Evolutionary conservation across 805 yeast species (phyloP).

Genomic region (Nakazawaea populi): DNA sequence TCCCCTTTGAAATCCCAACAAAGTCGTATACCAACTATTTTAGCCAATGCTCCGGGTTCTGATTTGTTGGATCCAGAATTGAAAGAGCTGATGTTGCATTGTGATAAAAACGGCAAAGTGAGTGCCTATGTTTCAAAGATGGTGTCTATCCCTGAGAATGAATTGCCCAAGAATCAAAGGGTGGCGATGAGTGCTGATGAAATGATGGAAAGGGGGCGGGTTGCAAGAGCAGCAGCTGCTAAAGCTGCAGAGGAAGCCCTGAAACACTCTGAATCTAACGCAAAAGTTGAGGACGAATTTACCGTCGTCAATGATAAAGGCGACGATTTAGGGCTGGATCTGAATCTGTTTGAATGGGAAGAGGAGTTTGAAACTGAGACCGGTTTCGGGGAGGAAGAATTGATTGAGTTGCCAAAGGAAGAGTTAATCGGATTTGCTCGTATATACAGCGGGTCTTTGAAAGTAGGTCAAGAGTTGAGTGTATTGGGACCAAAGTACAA

Average conservation of each 20-base stretch:
- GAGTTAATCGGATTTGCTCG: slow-evolving; percentile 84
- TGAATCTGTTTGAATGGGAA: slow-evolving; percentile 40
- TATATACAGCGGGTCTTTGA: slow-evolving; percentile 77
- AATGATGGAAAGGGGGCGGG: slow-evolving; percentile 53
- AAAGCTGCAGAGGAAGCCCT: slow-evolving; percentile 54
- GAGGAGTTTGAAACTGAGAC: slow-evolving; percentile 47
- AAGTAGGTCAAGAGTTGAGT: slow-evolving; percentile 66
- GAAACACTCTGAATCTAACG: slow-evolving; percentile 22
- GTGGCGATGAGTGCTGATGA: slow-evolving; percentile 45
- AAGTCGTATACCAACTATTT: slow-evolving; percentile 60
- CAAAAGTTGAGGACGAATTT: slow-evolving; percentile 12
- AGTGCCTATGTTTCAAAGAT: slow-evolving; percentile 87
- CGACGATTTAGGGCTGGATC: slow-evolving; percentile 13
- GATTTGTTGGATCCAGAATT: slow-evolving; percentile 43
- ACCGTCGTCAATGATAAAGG: slow-evolving; percentile 19
- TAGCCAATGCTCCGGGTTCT: slow-evolving; percentile 51
- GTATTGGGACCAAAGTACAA: slow-evolving; percentile 86
- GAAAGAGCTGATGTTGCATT: slow-evolving; percentile 50
- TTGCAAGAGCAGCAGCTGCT: slow-evolving; percentile 61
- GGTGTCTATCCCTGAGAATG: slow-evolving; percentile 76
- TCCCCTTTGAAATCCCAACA: slow-evolving; percentile 76
- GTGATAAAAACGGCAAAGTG: slow-evolving; percentile 62
- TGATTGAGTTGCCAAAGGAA: slow-evolving; percentile 42
- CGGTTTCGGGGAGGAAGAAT: slow-evolving; percentile 29
- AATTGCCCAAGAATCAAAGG: slow-evolving; percentile 56